These are phyloP conservation scores for Pyrenula massariospora DNA, from an alignment of 495 filamentous ascomycete genomes.

Conservation along the genomic window DNA sequence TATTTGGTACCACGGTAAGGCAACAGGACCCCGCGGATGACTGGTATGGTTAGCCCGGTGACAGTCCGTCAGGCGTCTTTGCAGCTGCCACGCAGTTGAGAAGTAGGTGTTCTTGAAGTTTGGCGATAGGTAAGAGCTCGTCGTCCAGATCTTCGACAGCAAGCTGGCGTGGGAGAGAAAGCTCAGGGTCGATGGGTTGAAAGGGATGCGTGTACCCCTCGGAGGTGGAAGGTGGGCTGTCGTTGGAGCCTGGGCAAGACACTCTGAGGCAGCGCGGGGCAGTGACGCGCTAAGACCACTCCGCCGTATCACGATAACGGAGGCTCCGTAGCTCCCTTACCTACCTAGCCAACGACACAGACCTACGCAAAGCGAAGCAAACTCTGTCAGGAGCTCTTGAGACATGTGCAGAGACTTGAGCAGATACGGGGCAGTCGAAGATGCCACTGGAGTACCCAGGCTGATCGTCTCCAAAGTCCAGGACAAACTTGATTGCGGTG, in stretches of 20 bases:
- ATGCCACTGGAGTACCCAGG: too few relatives aligned
- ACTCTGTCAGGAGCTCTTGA: too few relatives aligned
- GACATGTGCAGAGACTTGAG: too few relatives aligned
- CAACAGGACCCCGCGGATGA: neutral
- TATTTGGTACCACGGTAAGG: too few relatives aligned
- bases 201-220: neutral
- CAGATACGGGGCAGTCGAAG: too few relatives aligned
- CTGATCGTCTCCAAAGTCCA: too few relatives aligned
- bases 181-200: neutral
- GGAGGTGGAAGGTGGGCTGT: too few relatives aligned
- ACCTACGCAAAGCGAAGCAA: too few relatives aligned
- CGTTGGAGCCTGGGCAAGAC: neutral
- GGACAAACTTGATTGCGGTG: too few relatives aligned
- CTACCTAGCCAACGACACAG: too few relatives aligned
- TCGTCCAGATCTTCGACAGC: neutral
- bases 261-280: neutral
- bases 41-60: neutral
- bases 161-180: neutral
- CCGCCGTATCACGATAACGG: neutral
- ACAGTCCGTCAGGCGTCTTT: neutral
- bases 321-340: neutral
- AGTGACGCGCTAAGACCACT: neutral
- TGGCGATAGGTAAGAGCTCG: neutral
- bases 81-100: neutral
- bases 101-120: neutral